Conservation (phyloP, 2,329 filamentous ascomycete species). For the Colletotrichum scovillei region DNA sequence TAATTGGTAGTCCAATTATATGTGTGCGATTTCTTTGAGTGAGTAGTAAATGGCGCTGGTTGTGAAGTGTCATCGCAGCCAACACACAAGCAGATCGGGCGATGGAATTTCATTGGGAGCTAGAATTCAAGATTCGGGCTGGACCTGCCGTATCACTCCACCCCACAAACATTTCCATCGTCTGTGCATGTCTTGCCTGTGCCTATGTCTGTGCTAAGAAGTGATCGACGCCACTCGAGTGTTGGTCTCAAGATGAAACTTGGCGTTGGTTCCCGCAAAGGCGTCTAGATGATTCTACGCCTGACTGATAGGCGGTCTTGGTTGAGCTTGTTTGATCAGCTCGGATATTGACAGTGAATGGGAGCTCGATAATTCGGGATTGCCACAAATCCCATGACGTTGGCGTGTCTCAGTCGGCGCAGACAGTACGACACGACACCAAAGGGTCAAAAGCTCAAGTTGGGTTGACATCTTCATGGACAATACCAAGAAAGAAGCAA, state of each 20-base stretch:
- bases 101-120: no score
- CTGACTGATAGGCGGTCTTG: not conserved
- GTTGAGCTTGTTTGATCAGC: not conserved
- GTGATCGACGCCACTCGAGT: not conserved
- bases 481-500: not conserved
- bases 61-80: not conserved
- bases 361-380: not conserved
- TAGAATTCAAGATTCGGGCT: no score
- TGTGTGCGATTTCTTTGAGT: not conserved
- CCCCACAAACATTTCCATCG: not conserved
- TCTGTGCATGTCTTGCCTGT: not conserved
- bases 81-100: no score
- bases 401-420: not conserved
- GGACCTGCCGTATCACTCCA: no score
- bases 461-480: no score
- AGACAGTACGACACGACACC: not conserved
- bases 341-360: not conserved
- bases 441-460: not conserved
- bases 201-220: not conserved
- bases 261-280: not conserved
- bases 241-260: not conserved
- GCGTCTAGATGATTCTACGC: not conserved
- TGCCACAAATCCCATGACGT: not conserved
- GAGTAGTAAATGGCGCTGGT: not conserved
- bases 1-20: not conserved